phyloP scores from a whole-genome alignment of 345 rosid species.

The Eucalyptus pauciflora region DNA sequence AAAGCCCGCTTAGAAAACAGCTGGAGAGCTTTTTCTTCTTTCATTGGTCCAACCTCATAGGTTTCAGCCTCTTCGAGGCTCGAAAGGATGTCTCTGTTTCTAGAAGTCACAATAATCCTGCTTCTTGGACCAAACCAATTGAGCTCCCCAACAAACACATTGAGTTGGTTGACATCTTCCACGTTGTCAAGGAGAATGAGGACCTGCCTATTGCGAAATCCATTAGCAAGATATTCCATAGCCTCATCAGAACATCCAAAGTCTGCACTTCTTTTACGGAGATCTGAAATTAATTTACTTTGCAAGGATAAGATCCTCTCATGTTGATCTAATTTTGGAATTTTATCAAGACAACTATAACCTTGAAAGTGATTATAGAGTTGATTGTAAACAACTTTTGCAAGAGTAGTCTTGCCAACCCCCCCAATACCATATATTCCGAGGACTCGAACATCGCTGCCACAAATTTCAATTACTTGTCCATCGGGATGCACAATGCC shows the following conservation, averaged over 20 bases:
- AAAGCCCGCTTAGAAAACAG: neutral
- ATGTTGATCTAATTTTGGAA: neutral
- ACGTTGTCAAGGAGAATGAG: neutral
- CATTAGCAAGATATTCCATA: fast-evolving
- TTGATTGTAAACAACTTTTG: neutral
- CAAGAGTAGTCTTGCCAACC: neutral
- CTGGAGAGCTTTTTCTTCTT: neutral
- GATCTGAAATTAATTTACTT: too few species aligned
- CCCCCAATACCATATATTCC: neutral
- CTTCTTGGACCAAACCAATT: neutral
- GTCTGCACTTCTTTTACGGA: too few species aligned
- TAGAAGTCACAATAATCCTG: neutral
- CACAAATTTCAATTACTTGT: neutral
- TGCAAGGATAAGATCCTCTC: too few species aligned
- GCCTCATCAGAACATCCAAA: neutral
- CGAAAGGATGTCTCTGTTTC: neutral
- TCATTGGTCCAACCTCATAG: neutral
- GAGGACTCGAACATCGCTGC: neutral
- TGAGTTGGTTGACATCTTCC: neutral
- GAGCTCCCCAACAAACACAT: neutral
- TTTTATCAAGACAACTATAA: fast-evolving
- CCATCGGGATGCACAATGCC: neutral
- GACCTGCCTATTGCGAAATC: neutral
- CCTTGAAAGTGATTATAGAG: neutral
- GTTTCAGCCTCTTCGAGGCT: neutral